These are phyloP conservation scores for Talinum fruticosum DNA, from an alignment of 148 eudicot genomes.

Conservation along the genomic window DNA sequence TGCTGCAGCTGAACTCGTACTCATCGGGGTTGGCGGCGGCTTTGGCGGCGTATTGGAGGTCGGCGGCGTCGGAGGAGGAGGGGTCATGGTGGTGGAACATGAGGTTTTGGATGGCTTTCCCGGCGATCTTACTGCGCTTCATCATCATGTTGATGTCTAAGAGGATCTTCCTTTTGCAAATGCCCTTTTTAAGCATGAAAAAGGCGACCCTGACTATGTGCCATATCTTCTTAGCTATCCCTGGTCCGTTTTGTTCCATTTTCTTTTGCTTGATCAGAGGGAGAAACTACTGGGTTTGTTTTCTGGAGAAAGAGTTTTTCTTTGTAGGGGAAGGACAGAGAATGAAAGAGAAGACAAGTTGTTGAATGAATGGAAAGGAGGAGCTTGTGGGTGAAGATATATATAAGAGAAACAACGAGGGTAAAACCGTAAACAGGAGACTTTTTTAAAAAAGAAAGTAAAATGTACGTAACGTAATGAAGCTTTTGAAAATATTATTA, in stretches of 20 bases:
- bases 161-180: slow-evolving; percentile 43
- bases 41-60: slow-evolving; percentile 7
- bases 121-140: slow-evolving; percentile 58
- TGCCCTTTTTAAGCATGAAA: slow-evolving; percentile 56
- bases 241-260: slow-evolving; percentile 49
- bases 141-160: slow-evolving; percentile 51
- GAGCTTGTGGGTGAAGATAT: not conserved
- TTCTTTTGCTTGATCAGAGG: not conserved
- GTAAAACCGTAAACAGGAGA: not conserved
- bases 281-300: not conserved
- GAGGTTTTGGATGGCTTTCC: slow-evolving; percentile 52
- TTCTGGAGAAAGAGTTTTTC: not conserved
- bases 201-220: slow-evolving; percentile 38
- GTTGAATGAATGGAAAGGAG: slow-evolving; percentile 13
- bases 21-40: slow-evolving; percentile 17
- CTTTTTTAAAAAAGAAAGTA: not conserved
- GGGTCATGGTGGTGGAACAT: slow-evolving; percentile 47
- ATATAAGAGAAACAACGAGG: slow-evolving; percentile 18
- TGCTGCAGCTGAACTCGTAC: slow-evolving; percentile 84
- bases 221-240: slow-evolving; percentile 43
- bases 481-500: not conserved
- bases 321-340: slow-evolving; percentile 1
- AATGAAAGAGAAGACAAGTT: slow-evolving; percentile 2
- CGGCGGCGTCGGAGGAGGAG: slow-evolving; percentile 12
- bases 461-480: not conserved